Percentiles rank a stretch among this genome's conserved stretches.
phyloP scores from a whole-genome alignment of 352 stramenopile species.

The Discostella stelligera region DNA sequence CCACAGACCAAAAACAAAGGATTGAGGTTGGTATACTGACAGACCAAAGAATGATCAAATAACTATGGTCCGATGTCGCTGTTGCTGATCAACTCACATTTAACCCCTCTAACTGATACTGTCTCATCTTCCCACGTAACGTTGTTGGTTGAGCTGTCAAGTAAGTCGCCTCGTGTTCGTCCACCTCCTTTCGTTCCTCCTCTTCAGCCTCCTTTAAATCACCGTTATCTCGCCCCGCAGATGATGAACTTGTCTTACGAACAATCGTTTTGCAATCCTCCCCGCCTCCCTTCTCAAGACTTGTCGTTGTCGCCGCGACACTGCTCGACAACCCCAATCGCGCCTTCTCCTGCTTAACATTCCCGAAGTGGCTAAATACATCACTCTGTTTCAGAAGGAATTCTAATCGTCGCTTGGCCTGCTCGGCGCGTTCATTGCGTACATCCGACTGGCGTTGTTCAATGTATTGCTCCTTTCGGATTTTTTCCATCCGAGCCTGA shows the following conservation, averaged over 20 bases:
- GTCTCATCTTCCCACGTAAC: conserved; percentile 92
- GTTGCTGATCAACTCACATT: conserved; percentile 82
- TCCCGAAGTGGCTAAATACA: conserved; percentile 96
- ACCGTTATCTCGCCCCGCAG: conserved; percentile 4
- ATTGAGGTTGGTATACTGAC: conserved; percentile 86
- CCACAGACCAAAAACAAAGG: neutral
- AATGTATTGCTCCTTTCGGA: conserved; percentile 74
- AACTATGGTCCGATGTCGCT: conserved; percentile 79
- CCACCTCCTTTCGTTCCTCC: conserved; percentile 72
- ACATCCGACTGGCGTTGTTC: conserved; percentile 74
- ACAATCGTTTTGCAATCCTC: conserved; percentile 6
- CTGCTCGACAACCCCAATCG: conserved; percentile 46
- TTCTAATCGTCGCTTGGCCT: conserved; percentile 87
- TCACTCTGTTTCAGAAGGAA: conserved; percentile 96
- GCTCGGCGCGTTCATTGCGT: conserved; percentile 62
- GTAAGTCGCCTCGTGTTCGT: conserved; percentile 80
- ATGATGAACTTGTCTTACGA: neutral
- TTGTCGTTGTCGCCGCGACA: neutral
- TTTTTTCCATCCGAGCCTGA: conserved; percentile 56
- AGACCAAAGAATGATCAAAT: conserved; percentile 89
- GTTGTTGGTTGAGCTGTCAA: conserved; percentile 90
- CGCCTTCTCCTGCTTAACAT: conserved; percentile 73
- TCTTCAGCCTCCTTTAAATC: conserved; percentile 40
- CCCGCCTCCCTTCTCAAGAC: conserved; percentile 8
- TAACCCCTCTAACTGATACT: conserved; percentile 97